phyloP scores from a whole-genome alignment of 305 asterid species.

The Euphrasia arctica region DNA sequence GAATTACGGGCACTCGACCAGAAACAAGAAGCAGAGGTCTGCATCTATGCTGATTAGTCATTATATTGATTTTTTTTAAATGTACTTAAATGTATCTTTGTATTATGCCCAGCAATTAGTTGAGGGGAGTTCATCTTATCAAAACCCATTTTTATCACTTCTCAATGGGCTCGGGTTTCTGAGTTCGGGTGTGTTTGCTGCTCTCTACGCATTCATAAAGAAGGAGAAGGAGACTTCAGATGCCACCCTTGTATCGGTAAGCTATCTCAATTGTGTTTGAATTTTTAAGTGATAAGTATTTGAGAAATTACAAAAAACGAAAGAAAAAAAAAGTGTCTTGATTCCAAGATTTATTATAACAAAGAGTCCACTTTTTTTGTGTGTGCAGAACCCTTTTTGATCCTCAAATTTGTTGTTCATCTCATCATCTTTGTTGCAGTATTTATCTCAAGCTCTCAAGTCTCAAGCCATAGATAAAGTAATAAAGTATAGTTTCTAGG shows the following conservation, averaged over 20 bases:
- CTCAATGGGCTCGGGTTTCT: slow-evolving; percentile 61
- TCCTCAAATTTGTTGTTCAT: not conserved
- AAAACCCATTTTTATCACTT: slow-evolving; percentile 49
- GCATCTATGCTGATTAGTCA: slow-evolving; percentile 33
- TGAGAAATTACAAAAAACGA: too few species aligned
- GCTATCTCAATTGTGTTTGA: slow-evolving; percentile 31
- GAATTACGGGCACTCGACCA: slow-evolving; percentile 32
- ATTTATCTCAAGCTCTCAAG: not conserved
- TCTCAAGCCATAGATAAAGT: not conserved
- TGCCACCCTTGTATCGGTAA: slow-evolving; percentile 75
- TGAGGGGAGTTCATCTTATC: slow-evolving; percentile 35
- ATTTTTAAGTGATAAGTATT: not conserved
- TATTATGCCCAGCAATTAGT: slow-evolving; percentile 38
- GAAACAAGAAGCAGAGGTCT: slow-evolving; percentile 59
- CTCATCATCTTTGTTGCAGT: not conserved
- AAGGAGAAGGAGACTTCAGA: slow-evolving; percentile 62
- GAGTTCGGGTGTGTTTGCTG: slow-evolving; percentile 74
- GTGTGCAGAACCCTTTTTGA: not conserved
- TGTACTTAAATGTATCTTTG: slow-evolving; percentile 29
- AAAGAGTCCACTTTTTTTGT: too few species aligned
- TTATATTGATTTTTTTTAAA: slow-evolving; percentile 19
- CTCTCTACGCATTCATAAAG: slow-evolving; percentile 59
- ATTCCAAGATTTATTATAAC: too few species aligned
- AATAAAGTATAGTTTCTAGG: not conserved
- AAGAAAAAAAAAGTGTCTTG: too few species aligned